Conservation (phyloP, 768 basidiomycete genomes). For the Mycena floridula region DNA sequence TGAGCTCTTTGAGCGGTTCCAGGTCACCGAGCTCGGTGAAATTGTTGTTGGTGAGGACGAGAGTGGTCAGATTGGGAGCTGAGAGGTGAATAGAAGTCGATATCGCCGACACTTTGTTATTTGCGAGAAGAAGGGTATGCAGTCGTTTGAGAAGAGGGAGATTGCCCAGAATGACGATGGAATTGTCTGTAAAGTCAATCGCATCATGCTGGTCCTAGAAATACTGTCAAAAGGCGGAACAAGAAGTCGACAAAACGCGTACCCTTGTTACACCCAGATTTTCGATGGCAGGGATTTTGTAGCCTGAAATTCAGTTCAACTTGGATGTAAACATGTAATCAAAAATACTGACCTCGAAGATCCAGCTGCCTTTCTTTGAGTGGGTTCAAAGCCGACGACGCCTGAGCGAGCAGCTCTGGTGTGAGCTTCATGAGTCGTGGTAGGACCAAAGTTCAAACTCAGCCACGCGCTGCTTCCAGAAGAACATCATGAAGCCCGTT, state of each 20-base stretch:
- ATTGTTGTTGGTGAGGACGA: slow-evolving; percentile 81
- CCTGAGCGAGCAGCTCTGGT: slow-evolving; percentile 85
- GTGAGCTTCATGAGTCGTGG: slow-evolving; percentile 80
- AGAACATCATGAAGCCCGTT: slow-evolving; percentile 60
- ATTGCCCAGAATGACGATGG: slow-evolving; percentile 76
- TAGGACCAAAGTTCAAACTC: background rate
- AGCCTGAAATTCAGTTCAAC: slow-evolving; percentile 44
- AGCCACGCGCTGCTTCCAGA: too few species aligned
- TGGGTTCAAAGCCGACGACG: slow-evolving; percentile 71
- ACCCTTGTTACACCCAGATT: slow-evolving; percentile 92
- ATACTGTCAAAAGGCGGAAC: slow-evolving; percentile 7
- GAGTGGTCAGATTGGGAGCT: slow-evolving; percentile 75
- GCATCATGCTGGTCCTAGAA: slow-evolving; percentile 86
- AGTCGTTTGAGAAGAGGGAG: slow-evolving; percentile 83
- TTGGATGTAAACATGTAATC: slow-evolving; percentile 14
- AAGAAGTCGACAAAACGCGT: slow-evolving; percentile 20
- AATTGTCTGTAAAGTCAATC: slow-evolving; percentile 92
- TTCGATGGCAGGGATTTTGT: slow-evolving; percentile 94
- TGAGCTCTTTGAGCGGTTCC: slow-evolving; percentile 74
- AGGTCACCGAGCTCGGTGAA: slow-evolving; percentile 78
- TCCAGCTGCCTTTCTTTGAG: slow-evolving; percentile 89
- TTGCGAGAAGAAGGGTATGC: slow-evolving; percentile 77
- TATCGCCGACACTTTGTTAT: slow-evolving; percentile 83
- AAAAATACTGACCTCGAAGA: slow-evolving; percentile 60
- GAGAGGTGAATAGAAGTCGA: slow-evolving; percentile 80